Evolutionary conservation across 768 basidiomycete species (phyloP).

Genomic region (Mycena crocata): DNA sequence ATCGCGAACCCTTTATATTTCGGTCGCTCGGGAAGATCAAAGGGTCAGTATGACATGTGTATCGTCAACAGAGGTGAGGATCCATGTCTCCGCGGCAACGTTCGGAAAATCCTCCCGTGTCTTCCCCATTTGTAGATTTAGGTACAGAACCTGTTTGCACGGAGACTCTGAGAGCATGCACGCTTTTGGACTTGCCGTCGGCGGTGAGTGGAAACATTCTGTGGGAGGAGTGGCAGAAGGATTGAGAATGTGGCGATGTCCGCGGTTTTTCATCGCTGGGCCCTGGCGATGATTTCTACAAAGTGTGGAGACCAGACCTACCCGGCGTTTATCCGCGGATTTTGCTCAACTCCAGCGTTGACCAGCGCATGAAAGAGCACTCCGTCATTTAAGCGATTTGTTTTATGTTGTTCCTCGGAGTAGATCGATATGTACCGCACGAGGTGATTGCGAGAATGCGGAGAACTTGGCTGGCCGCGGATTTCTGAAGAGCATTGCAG

Average conservation of each 20-base stretch:
- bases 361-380: too few species aligned
- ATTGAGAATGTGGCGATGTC: not conserved
- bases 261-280: not conserved
- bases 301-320: not conserved
- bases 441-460: not conserved
- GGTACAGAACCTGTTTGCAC: not conserved
- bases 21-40: constrained; percentile 15
- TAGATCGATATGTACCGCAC: not conserved
- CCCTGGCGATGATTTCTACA: not conserved
- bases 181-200: not conserved
- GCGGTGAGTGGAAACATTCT: not conserved
- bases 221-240: not conserved
- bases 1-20: constrained; percentile 10
- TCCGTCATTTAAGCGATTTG: not conserved
- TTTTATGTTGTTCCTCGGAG: not conserved
- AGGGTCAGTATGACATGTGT: constrained; percentile 18
- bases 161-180: not conserved
- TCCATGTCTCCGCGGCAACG: constrained; percentile 8
- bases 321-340: too few species aligned
- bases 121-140: constrained; percentile 13
- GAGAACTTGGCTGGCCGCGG: not conserved
- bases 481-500: not conserved
- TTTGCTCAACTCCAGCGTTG: too few species aligned
- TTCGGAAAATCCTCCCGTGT: not conserved
- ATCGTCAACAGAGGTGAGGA: constrained; percentile 3